A percentile compares a stretch with the other conserved stretches of the same genome.
These are phyloP conservation scores for Pyrus bretschneideri DNA, from an alignment of 306 rosid species.

Conservation along the genomic window DNA sequence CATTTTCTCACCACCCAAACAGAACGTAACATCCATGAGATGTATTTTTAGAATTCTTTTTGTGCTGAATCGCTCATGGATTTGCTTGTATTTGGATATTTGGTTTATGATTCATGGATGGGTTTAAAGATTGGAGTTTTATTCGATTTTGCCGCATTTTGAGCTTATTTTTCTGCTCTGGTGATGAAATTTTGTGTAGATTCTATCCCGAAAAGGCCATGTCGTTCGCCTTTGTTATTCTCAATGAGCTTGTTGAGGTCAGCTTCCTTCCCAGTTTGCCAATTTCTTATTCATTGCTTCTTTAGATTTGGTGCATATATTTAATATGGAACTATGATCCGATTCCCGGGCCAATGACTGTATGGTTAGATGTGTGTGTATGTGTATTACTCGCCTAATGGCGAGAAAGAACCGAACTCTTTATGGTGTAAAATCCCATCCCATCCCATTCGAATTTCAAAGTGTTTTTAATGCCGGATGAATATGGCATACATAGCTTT, in stretches of 20 bases:
- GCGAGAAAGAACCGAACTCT: not conserved
- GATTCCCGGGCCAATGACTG: not conserved
- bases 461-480: not conserved
- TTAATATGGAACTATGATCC: constrained; percentile 2
- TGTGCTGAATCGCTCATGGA: not conserved
- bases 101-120: not conserved
- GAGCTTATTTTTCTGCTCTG: not conserved
- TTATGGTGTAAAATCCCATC: not conserved
- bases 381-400: not conserved
- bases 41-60: not conserved
- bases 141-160: not conserved
- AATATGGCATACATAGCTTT: constrained; percentile 1
- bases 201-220: constrained; percentile 64
- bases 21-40: not conserved
- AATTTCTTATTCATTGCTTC: not conserved
- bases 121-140: not conserved
- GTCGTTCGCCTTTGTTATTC: constrained; percentile 67
- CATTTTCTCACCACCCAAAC: not conserved
- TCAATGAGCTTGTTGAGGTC: constrained; percentile 87
- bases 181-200: constrained; percentile 37
- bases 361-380: not conserved
- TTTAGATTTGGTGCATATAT: constrained; percentile 15
- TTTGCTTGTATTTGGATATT: not conserved
- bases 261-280: constrained; percentile 19
- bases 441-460: not conserved